Conservation (phyloP, 2,329 filamentous ascomycete genomes). For the Paecilomyces fulvus region DNA sequence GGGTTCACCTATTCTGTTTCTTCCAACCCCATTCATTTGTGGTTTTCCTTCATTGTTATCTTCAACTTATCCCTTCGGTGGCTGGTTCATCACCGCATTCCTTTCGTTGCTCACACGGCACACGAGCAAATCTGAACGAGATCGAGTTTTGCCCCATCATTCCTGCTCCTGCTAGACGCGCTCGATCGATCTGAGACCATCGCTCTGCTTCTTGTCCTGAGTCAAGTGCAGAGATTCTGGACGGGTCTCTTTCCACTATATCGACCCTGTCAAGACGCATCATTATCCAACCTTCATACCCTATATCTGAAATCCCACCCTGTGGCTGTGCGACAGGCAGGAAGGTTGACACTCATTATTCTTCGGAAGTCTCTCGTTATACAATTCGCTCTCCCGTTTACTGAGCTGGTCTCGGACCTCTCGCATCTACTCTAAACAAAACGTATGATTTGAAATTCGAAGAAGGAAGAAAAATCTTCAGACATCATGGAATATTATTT, state of each 20-base stretch:
- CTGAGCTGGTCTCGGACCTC: slow-evolving; percentile 23
- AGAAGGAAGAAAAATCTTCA: not conserved
- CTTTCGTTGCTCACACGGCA: slow-evolving; percentile 19
- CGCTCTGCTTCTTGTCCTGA: not conserved
- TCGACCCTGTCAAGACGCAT: not conserved
- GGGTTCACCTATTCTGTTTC: slow-evolving; percentile 7
- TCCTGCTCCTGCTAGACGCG: not conserved
- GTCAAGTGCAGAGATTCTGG: not conserved
- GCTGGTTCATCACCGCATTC: slow-evolving; percentile 21
- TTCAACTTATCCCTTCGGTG: slow-evolving; percentile 6
- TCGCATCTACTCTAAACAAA: slow-evolving; percentile 1
- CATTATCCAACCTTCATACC: not conserved
- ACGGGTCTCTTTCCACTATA: not conserved
- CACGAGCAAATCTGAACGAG: not conserved
- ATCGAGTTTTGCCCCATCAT: not conserved
- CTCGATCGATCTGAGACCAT: no score
- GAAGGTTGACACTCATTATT: not conserved
- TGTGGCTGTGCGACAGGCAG: not conserved
- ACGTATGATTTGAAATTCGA: not conserved
- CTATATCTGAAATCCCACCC: not conserved
- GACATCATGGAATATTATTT: slow-evolving; percentile 15
- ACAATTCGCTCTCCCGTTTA: slow-evolving; percentile 3
- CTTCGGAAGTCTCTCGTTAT: slow-evolving; percentile 2
- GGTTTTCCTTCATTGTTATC: slow-evolving; percentile 2
- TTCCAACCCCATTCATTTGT: slow-evolving; percentile 2